Evolutionary conservation across 805 yeast genomes (phyloP).

Genomic region (Teunomyces lycoperdinae): DNA sequence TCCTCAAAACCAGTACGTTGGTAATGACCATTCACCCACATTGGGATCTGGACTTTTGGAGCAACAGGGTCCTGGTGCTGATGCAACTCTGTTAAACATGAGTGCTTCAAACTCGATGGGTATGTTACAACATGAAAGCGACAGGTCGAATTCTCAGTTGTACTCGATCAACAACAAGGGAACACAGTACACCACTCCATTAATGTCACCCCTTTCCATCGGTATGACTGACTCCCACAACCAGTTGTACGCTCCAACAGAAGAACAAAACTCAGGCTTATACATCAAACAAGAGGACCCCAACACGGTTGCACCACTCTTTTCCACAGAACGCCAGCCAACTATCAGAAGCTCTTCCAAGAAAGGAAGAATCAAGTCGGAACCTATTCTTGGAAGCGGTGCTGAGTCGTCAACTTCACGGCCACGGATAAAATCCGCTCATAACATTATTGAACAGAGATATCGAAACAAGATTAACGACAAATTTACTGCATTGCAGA

Average conservation of each 20-base stretch:
- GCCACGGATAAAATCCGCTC: constrained; percentile 32
- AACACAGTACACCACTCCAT: background rate
- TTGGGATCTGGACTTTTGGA: background rate
- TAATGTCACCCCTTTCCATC: constrained; percentile 3
- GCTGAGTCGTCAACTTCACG: background rate
- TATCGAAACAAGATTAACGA: constrained; percentile 43
- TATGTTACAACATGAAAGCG: background rate
- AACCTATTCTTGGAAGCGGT: background rate
- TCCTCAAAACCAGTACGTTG: background rate
- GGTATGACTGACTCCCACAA: constrained; percentile 3
- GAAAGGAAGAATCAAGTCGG: constrained; percentile 8
- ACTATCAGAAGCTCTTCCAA: constrained; percentile 6
- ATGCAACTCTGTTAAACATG: background rate
- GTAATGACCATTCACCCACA: background rate
- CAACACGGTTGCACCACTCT: background rate
- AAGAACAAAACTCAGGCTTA: constrained; percentile 17
- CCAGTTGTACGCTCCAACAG: constrained; percentile 18
- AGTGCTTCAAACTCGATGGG: constrained; percentile 1
- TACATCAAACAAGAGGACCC: constrained; percentile 16
- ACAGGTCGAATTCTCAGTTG: background rate
- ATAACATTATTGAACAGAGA: constrained; percentile 42
- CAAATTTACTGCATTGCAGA: constrained; percentile 36
- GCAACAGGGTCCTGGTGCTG: background rate
- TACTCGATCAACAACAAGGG: background rate
- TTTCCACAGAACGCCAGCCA: background rate